Percentiles rank a stretch among this genome's conserved stretches.
phyloP scores from a whole-genome alignment of 805 yeast genomes.

The Starmera pachycereana region DNA sequence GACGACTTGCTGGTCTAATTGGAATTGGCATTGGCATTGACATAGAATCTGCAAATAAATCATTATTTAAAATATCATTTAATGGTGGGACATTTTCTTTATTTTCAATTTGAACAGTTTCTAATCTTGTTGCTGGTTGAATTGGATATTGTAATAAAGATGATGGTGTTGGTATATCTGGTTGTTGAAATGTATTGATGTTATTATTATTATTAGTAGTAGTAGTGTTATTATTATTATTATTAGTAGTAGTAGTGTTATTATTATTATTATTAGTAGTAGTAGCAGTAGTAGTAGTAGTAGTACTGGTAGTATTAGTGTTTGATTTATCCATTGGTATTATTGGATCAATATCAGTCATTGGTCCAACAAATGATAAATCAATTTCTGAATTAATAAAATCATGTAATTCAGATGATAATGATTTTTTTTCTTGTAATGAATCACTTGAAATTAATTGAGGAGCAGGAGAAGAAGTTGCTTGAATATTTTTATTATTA shows the following conservation, averaged over 20 bases:
- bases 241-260: no score
- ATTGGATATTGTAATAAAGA: no score
- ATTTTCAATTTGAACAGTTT: conserved; percentile 8
- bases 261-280: no score
- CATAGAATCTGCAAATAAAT: neutral
- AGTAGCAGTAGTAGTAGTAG: no score
- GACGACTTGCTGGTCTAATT: conserved; percentile 9
- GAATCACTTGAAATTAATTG: neutral
- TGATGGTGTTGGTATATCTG: neutral
- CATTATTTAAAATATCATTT: neutral
- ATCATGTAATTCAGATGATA: conserved; percentile 21
- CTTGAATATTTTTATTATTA: no score
- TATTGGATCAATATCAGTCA: conserved; percentile 21
- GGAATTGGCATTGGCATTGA: neutral
- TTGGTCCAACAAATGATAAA: conserved; percentile 16
- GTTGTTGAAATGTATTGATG: no score
- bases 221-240: no score
- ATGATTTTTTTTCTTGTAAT: neutral
- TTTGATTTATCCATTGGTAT: conserved; percentile 3
- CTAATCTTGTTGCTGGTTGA: neutral
- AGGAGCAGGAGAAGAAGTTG: conserved; percentile 1
- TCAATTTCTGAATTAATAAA: conserved; percentile 20
- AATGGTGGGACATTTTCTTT: conserved; percentile 33
- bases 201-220: no score
- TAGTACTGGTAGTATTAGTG: neutral